These are phyloP conservation scores for Senecio squalidus DNA, from an alignment of 140 eudicot species.

Conservation along the genomic window DNA sequence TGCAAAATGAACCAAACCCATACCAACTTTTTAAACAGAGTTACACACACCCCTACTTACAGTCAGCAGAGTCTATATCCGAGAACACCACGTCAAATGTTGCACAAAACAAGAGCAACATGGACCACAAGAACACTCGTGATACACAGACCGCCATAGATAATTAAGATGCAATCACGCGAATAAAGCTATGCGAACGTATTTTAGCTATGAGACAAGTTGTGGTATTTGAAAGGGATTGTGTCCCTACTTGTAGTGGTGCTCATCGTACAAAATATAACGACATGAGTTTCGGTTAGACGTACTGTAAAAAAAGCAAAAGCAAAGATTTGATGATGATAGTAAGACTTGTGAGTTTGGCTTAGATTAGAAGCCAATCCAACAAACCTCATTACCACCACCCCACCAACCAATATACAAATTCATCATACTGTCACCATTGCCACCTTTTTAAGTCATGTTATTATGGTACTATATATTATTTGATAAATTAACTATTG, in stretches of 20 bases:
- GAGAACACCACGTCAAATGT: constrained; percentile 14
- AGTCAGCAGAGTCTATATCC: constrained; percentile 20
- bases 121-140: constrained; percentile 15
- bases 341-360: constrained; percentile 16
- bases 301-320: constrained; percentile 23
- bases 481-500: too few relatives aligned
- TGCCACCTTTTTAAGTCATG: constrained; percentile 34
- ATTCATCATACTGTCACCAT: constrained; percentile 34
- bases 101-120: constrained; percentile 12
- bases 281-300: constrained; percentile 18
- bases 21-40: too few relatives aligned
- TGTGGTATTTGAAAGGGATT: constrained; percentile 9
- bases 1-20: not conserved
- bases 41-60: too few relatives aligned
- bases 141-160: constrained; percentile 19
- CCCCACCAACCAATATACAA: constrained; percentile 28
- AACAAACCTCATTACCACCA: constrained; percentile 29
- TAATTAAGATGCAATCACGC: not conserved
- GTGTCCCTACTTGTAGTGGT: not conserved
- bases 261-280: constrained; percentile 18
- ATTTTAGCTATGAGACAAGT: not conserved
- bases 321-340: constrained; percentile 21
- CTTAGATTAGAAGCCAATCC: constrained; percentile 41
- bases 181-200: not conserved
- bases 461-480: not conserved